Conservation (phyloP, 2,329 filamentous ascomycete species). For the Neopestalotiopsis sp. region DNA sequence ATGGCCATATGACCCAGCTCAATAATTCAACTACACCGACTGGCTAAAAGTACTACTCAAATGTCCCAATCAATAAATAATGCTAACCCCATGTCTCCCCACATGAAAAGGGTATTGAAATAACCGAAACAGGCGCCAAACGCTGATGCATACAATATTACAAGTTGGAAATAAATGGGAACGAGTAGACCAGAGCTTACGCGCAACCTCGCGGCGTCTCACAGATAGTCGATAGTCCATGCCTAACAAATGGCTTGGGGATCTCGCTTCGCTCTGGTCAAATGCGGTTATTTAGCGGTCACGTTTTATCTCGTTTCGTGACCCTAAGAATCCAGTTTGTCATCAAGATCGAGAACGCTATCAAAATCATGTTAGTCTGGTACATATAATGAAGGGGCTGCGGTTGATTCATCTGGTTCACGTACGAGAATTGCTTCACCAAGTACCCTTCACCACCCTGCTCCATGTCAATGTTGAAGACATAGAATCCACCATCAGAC, state of each 20-base stretch:
- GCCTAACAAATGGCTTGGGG: background rate
- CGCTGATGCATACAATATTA: slow-evolving; percentile 28
- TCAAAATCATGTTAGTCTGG: background rate
- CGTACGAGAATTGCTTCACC: slow-evolving; percentile 92
- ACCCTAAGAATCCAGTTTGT: slow-evolving; percentile 56
- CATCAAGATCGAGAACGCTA: slow-evolving; percentile 60
- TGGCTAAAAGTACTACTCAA: background rate
- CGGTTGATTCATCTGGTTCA: slow-evolving; percentile 22
- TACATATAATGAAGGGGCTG: background rate
- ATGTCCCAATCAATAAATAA: background rate
- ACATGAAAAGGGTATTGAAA: background rate
- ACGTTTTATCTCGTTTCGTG: slow-evolving; percentile 41
- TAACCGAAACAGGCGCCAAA: slow-evolving; percentile 25
- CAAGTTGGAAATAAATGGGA: background rate
- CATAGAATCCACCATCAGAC: slow-evolving; percentile 91
- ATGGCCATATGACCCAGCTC: background rate
- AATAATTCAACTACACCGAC: background rate
- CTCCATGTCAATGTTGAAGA: slow-evolving; percentile 94
- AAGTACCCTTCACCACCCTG: slow-evolving; percentile 91
- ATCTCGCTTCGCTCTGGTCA: background rate
- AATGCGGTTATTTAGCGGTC: background rate
- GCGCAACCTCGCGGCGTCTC: background rate
- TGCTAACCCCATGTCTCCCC: background rate
- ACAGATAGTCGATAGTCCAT: background rate
- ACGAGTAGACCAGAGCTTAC: background rate